Conservation (phyloP, 495 filamentous ascomycete genomes). For the Aspergillus funiculosus region DNA sequence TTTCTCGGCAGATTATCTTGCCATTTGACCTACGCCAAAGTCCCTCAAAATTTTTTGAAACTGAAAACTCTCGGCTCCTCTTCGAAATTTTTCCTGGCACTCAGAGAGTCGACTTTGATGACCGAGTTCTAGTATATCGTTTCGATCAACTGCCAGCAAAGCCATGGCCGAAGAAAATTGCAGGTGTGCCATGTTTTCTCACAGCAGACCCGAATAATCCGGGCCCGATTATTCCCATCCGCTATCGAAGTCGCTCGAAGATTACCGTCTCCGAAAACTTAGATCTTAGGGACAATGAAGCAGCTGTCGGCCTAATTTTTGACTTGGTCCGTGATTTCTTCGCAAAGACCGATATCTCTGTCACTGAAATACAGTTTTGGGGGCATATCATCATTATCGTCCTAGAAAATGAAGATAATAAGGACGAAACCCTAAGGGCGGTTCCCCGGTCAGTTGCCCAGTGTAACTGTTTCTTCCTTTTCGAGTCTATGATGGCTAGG, state of each 20-base stretch:
- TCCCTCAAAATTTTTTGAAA: not conserved
- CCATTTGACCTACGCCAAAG: not conserved
- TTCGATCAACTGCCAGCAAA: constrained; percentile 3
- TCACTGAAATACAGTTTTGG: constrained; percentile 14
- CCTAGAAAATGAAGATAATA: not conserved
- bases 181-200: constrained; percentile 9
- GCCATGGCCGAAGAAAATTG: constrained; percentile 10
- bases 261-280: constrained; percentile 2
- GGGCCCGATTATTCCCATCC: not conserved
- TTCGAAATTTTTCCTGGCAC: not conserved
- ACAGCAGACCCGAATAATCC: constrained; percentile 6
- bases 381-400: constrained; percentile 3
- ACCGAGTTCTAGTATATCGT: not conserved
- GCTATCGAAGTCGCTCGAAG: not conserved
- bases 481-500: not conserved
- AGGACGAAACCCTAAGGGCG: constrained; percentile 1
- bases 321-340: constrained; percentile 8
- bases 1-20: not conserved
- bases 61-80: not conserved
- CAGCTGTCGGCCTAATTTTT: constrained; percentile 1
- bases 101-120: constrained; percentile 5
- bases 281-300: constrained; percentile 7
- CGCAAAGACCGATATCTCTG: not conserved
- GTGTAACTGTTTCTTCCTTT: constrained; percentile 1
- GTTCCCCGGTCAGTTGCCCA: constrained; percentile 5